Percentiles rank a stretch among this genome's conserved stretches.
These are phyloP conservation scores for Elasticomyces elasticus DNA, from an alignment of 495 filamentous ascomycete species.

Conservation along the genomic window DNA sequence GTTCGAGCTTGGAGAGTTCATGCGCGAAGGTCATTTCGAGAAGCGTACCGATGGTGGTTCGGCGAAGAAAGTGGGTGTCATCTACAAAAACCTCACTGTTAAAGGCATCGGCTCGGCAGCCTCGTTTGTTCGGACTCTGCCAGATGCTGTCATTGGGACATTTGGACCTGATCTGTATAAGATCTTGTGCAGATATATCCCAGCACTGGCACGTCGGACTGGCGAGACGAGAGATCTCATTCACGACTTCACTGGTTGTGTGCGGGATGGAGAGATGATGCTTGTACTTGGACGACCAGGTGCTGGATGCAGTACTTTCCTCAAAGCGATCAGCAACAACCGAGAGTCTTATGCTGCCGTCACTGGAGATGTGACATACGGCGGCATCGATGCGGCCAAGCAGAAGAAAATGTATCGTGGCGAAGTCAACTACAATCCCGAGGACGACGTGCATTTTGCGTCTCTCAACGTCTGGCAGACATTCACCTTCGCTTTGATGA, in stretches of 20 bases:
- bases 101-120: conserved; percentile 59
- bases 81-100: conserved; percentile 71
- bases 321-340: conserved; percentile 68
- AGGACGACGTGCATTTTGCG: conserved; percentile 75
- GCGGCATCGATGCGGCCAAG: conserved; percentile 61
- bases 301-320: conserved; percentile 69
- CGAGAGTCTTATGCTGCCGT: conserved; percentile 55
- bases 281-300: conserved; percentile 74
- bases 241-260: conserved; percentile 66
- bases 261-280: conserved; percentile 76
- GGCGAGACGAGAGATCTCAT: conserved; percentile 52
- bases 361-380: conserved; percentile 63
- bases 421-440: conserved; percentile 73
- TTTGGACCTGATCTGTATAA: conserved; percentile 76
- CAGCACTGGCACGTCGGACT: conserved; percentile 46
- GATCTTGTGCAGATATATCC: conserved; percentile 54
- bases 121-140: conserved; percentile 62
- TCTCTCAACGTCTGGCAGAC: conserved; percentile 72
- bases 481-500: conserved; percentile 69
- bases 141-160: conserved; percentile 67
- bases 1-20: conserved; percentile 64
- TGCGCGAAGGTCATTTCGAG: conserved; percentile 72
- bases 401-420: conserved; percentile 61
- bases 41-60: conserved; percentile 61
- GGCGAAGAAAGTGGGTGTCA: conserved; percentile 73